Evolutionary conservation across 2,329 filamentous ascomycete species (phyloP).

Genomic region (Neodidymelliopsis sp.): DNA sequence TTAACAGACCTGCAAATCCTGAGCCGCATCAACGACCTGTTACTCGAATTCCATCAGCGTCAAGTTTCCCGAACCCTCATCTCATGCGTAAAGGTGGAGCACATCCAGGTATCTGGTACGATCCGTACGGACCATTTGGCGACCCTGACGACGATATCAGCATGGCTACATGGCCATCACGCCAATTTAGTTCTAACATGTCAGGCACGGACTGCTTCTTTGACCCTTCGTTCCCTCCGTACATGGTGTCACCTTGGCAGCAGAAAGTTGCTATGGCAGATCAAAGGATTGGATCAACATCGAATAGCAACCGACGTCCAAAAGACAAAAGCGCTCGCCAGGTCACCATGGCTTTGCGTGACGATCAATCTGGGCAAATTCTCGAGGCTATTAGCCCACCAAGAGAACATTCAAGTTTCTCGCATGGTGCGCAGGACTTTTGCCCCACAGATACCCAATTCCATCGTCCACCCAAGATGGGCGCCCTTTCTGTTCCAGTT

Average conservation of each 20-base stretch:
- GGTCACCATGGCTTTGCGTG: constrained; percentile 32
- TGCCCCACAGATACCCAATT: constrained; percentile 12
- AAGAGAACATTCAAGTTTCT: constrained; percentile 66
- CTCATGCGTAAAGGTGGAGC: constrained; percentile 3
- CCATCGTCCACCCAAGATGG: constrained; percentile 28
- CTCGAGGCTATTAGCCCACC: constrained; percentile 37
- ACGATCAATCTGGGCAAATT: constrained; percentile 41
- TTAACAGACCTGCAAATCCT: constrained; percentile 19
- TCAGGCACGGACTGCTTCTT: constrained; percentile 1
- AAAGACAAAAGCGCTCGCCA: constrained; percentile 17
- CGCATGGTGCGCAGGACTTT: constrained; percentile 1
- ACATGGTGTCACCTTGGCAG: constrained; percentile 21
- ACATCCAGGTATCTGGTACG: constrained; percentile 24
- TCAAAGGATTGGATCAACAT: not conserved
- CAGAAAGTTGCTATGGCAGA: not conserved
- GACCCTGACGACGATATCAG: constrained; percentile 29
- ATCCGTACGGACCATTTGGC: constrained; percentile 15
- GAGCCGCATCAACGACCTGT: constrained; percentile 28
- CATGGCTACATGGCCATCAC: constrained; percentile 27
- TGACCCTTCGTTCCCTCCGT: constrained; percentile 4
- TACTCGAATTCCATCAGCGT: constrained; percentile 25
- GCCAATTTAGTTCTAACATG: constrained; percentile 2
- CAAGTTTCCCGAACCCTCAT: constrained; percentile 21
- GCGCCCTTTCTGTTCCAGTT: constrained; percentile 18
- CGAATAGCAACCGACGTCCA: constrained; percentile 12